Percentiles rank a stretch among this genome's conserved stretches.
Evolutionary conservation across 768 basidiomycete species (phyloP).

Genomic region (Serendipita sp.): DNA sequence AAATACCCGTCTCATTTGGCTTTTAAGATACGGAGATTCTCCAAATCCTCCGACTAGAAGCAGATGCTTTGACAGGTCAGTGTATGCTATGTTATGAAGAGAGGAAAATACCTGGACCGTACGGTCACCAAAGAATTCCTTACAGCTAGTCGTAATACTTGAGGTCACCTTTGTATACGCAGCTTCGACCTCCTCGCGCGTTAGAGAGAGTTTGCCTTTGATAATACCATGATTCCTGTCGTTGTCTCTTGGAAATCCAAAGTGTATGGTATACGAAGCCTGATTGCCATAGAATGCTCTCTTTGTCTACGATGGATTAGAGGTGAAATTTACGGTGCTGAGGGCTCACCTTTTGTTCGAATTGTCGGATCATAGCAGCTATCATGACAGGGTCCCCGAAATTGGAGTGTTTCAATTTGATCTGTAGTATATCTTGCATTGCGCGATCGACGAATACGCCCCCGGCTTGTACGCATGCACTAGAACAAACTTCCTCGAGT

Average conservation of each 20-base stretch:
- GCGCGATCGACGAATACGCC: conserved; percentile 1
- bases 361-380: not conserved
- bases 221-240: not conserved
- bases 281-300: not conserved
- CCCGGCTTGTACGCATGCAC: not conserved
- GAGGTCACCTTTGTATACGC: not conserved
- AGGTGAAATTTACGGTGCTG: not conserved
- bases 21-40: not conserved
- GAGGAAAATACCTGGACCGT: not conserved
- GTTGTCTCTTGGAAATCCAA: conserved; percentile 3
- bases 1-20: not conserved
- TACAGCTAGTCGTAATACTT: not conserved
- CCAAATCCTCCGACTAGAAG: not conserved
- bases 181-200: not conserved
- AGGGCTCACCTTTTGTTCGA: not conserved
- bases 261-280: not conserved
- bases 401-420: conserved; percentile 1
- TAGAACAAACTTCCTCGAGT: too few relatives aligned
- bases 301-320: conserved; percentile 3
- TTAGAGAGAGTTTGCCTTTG: not conserved
- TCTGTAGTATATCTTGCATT: not conserved
- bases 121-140: not conserved
- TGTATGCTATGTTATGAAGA: not conserved
- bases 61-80: not conserved
- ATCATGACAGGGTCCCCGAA: not conserved